These are phyloP conservation scores for Trichoderma koningiopsis DNA, from an alignment of 2,329 filamentous ascomycete species.

Conservation along the genomic window DNA sequence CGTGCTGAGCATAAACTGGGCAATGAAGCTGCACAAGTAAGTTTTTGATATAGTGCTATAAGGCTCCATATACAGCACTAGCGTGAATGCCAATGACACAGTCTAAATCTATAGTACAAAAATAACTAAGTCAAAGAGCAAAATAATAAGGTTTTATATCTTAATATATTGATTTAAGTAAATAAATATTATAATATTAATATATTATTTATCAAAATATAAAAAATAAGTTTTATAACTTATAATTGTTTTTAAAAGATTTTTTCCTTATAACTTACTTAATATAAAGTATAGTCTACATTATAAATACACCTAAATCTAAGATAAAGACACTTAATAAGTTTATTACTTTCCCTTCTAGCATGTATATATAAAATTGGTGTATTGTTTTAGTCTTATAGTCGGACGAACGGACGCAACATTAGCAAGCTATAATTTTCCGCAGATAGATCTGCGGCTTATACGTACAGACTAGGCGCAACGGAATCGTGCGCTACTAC, in stretches of 20 bases:
- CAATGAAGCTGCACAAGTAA: not conserved
- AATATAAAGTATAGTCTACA: too few relatives aligned
- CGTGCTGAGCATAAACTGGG: not conserved
- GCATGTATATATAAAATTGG: too few relatives aligned
- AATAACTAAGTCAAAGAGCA: not conserved
- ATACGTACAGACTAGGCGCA: not conserved
- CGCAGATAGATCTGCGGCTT: too few relatives aligned
- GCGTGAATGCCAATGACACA: not conserved
- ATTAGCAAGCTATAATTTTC: not conserved
- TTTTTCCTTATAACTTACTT: too few relatives aligned
- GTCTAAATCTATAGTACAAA: not conserved
- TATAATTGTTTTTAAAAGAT: too few relatives aligned
- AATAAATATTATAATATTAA: not conserved
- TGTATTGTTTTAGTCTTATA: too few relatives aligned
- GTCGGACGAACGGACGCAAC: slow-evolving; percentile 4
- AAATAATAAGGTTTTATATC: not conserved
- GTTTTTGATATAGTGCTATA: not conserved
- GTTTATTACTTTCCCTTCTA: too few relatives aligned
- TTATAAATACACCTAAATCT: too few relatives aligned
- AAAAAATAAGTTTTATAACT: not conserved
- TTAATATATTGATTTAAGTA: not conserved
- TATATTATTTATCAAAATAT: not conserved
- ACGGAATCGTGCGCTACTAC: not conserved
- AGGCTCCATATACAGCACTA: not conserved
- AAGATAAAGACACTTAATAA: too few relatives aligned